Base-by-base conservation (phyloP, 2,329 filamentous ascomycete species). In the Sarocladium kiliense region DNA sequence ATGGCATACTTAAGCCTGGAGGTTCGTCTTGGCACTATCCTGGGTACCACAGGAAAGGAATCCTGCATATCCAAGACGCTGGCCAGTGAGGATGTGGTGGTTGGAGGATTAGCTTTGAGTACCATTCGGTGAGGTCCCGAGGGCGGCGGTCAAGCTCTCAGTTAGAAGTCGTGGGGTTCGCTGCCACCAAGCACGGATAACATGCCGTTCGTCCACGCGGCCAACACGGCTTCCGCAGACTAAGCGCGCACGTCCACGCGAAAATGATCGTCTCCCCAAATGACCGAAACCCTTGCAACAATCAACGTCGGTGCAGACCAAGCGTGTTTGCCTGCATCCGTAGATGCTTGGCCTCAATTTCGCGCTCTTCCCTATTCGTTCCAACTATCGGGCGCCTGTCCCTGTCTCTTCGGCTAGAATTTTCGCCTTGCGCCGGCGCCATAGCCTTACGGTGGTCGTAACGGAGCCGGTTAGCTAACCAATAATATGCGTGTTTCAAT, bases 51-150 rank as follows among this genome's bases (percentile, higher is more conserved):
- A 18, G 5, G 6, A 5, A 23, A 16, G 18, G 7, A 21, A n/a
- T 6, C 37, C 14, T 34, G 30, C 36, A 6, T 18, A 16, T 39
- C 5, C 18, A 16, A 10, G 16, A n/a, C 18, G 36, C 36, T n/a
- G 9, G 16, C 36, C 36, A n/a, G n/a, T n/a, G n/a, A n/a, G 36
- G 36, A 34, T 34, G 9, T 9, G 30, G 30, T 9, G 30, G 9
- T n/a, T 6, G 36, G 36, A n/a, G 36, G 36, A n/a, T 39, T n/a
- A 18, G 16, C 5, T 18, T 39, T 10, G 16, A n/a, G n/a, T n/a
- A 18, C 18, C 41, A 44, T 25, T 47, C 44, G 44, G 44, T 47
- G 44, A 47, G 44, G 44, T 47, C 44, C 44, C 44, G 44, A 47
- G 14, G 39, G 27, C 7, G 19, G 21, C 23, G 44, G 23, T 47